Conservation (phyloP, 1,284 basidiomycete genomes). For the Cutaneotrichosporon spelunceum region DNA sequence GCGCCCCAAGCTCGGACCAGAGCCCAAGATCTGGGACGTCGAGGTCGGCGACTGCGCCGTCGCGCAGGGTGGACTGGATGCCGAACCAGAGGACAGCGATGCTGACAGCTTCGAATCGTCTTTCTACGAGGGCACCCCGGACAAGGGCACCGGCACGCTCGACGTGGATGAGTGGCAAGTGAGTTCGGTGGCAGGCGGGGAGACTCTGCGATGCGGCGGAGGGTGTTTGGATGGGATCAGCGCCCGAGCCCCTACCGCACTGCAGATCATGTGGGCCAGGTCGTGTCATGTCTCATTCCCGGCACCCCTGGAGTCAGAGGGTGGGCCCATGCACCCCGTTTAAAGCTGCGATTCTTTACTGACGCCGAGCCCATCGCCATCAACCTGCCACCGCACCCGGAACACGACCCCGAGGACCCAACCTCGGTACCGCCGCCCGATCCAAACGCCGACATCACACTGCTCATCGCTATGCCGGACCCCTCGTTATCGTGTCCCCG, state of each 20-base stretch:
- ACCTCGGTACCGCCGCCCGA: not conserved
- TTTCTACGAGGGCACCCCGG: not conserved
- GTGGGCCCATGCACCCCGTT: too few species aligned
- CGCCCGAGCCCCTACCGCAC: not conserved
- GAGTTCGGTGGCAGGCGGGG: not conserved
- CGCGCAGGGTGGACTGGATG: not conserved
- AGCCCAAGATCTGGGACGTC: constrained; percentile 19
- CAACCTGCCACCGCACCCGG: constrained; percentile 6
- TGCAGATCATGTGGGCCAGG: not conserved
- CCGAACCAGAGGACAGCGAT: not conserved
- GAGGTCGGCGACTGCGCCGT: constrained; percentile 8
- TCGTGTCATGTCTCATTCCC: not conserved
- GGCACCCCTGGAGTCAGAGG: too few species aligned
- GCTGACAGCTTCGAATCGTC: constrained; percentile 3
- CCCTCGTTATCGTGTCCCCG: not conserved
- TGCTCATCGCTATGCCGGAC: constrained; percentile 26
- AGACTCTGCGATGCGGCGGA: not conserved
- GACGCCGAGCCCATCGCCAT: constrained; percentile 9
- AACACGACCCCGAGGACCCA: not conserved
- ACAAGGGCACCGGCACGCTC: not conserved
- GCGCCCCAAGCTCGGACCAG: constrained; percentile 12
- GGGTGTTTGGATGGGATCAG: not conserved
- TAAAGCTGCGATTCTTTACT: not conserved
- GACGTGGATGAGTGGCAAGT: constrained; percentile 13
- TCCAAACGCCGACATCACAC: constrained; percentile 16